Evolutionary conservation across 2,329 filamentous ascomycete species (phyloP).

Genomic region (Aspergillus tamarii): DNA sequence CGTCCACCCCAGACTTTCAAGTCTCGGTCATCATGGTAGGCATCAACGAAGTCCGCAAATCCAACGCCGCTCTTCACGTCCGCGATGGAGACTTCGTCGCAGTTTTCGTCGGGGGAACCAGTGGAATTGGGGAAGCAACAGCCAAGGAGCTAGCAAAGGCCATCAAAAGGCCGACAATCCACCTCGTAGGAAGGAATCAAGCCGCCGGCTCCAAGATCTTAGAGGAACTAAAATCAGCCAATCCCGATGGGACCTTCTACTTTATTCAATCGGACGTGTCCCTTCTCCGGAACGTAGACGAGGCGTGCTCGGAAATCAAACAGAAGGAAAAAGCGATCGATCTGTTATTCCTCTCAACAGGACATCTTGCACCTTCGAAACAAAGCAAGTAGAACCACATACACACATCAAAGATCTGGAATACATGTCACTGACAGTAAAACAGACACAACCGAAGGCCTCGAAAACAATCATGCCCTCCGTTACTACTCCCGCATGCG

Average conservation of each 20-base stretch:
- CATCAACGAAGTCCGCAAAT: slow-evolving; percentile 16
- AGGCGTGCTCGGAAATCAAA: slow-evolving; percentile 54
- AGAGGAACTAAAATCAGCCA: slow-evolving; percentile 47
- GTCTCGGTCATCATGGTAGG: slow-evolving; percentile 10
- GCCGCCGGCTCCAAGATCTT: slow-evolving; percentile 40
- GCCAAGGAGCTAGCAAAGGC: slow-evolving; percentile 50
- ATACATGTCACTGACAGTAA: neutral
- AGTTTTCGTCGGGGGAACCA: slow-evolving; percentile 57
- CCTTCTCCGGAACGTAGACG: slow-evolving; percentile 53
- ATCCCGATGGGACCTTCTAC: slow-evolving; percentile 34
- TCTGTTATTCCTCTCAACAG: slow-evolving; percentile 58
- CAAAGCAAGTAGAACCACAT: slow-evolving; percentile 4
- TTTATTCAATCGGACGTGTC: slow-evolving; percentile 34
- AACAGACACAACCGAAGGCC: slow-evolving; percentile 60
- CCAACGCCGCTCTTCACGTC: slow-evolving; percentile 15
- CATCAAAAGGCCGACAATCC: slow-evolving; percentile 46
- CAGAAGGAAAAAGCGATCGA: slow-evolving; percentile 57
- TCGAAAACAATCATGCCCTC: slow-evolving; percentile 57
- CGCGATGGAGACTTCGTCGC: slow-evolving; percentile 49
- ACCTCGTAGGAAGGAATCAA: slow-evolving; percentile 53
- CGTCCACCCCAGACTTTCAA: no score
- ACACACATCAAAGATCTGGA: no score
- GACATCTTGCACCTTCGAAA: slow-evolving; percentile 40
- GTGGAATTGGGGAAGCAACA: slow-evolving; percentile 54
- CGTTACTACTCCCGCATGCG: slow-evolving; percentile 62